Conservation (phyloP, 2,329 filamentous ascomycete genomes). For the Penicillium hordei region DNA sequence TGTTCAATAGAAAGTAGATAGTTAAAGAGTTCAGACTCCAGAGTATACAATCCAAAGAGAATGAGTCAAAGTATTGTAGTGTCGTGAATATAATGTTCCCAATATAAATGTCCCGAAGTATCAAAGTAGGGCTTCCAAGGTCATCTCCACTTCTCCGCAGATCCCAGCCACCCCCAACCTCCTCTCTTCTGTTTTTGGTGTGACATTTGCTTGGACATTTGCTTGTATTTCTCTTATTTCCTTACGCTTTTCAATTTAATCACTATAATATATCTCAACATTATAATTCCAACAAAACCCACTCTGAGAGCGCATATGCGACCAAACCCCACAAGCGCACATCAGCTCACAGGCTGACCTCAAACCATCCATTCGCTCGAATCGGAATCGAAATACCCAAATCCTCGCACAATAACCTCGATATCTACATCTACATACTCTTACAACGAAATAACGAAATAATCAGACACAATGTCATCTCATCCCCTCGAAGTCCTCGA, state of each 20-base stretch:
- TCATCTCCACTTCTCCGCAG: constrained; percentile 8
- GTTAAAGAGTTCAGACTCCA: neutral
- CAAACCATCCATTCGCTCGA: neutral
- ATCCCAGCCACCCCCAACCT: constrained; percentile 12
- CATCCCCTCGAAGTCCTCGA: neutral
- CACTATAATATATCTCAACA: neutral
- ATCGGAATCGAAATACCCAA: neutral
- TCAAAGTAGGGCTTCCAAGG: neutral
- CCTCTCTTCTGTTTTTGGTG: neutral
- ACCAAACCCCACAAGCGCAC: neutral
- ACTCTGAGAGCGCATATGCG: neutral
- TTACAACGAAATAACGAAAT: neutral
- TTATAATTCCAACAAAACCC: neutral
- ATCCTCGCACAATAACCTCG: neutral
- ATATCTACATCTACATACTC: neutral
- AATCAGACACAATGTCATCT: neutral
- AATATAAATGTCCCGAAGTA: neutral
- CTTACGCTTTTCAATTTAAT: neutral
- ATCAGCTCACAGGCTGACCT: neutral
- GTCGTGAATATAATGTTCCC: neutral
- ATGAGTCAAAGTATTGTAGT: neutral
- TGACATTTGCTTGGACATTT: neutral
- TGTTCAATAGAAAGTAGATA: neutral
- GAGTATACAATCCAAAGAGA: neutral
- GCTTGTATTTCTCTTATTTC: neutral